Evolutionary conservation across 1,284 basidiomycete species (phyloP).

Genomic region (Phlebopus sp.): DNA sequence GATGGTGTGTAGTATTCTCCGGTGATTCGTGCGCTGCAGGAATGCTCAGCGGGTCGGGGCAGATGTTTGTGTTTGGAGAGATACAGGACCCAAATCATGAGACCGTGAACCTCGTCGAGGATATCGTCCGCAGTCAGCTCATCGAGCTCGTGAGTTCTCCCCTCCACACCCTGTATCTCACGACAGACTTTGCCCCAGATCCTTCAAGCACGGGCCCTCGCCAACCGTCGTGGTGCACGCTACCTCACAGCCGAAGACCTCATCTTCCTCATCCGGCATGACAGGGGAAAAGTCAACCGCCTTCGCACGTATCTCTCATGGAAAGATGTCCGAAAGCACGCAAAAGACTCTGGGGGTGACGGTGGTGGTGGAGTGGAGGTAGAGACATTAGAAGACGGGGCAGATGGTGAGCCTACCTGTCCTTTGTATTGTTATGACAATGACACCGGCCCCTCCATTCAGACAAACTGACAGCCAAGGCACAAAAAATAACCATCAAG

Average conservation of each 20-base stretch:
- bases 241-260: conserved; percentile 92
- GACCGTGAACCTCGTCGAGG: conserved; percentile 90
- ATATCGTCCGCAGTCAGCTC: conserved; percentile 91
- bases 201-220: conserved; percentile 83
- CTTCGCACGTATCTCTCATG: conserved; percentile 94
- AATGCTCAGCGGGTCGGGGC: not conserved
- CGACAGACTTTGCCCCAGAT: conserved; percentile 50
- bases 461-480: conserved; percentile 83
- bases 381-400: conserved; percentile 74
- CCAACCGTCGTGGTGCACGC: conserved; percentile 79
- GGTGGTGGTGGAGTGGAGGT: conserved; percentile 79
- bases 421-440: not conserved
- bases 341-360: conserved; percentile 83
- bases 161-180: not conserved
- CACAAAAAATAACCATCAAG: conserved; percentile 92
- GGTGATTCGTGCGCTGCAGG: not conserved
- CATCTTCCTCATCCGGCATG: conserved; percentile 94
- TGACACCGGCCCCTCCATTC: not conserved
- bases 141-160: conserved; percentile 76
- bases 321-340: conserved; percentile 97
- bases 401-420: conserved; percentile 50
- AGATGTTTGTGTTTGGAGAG: conserved; percentile 98
- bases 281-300: conserved; percentile 92
- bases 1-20: conserved; percentile 49
- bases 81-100: conserved; percentile 87